Base-by-base conservation (phyloP, 345 rosid genomes). In the Pistacia vera region DNA sequence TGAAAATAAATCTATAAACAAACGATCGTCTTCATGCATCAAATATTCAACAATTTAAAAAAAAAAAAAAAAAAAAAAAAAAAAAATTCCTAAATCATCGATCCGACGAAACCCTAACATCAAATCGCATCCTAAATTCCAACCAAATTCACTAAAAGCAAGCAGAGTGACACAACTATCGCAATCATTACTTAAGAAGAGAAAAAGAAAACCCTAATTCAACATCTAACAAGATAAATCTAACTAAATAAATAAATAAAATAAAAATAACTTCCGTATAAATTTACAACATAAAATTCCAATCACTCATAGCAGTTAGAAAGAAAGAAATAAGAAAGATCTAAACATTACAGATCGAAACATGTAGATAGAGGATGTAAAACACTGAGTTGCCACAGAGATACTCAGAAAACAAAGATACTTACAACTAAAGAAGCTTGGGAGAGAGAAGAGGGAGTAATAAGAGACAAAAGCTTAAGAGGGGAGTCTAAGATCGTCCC, bases 401-500 rank as follows among this genome's bases (percentile, higher is more conserved):
- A 38, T 38, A 38, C 33, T 30, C 33, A 2, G 2, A 2, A 30
- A 30, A 35, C 8, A 63, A 2, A 35, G 44, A 64, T 38, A 38
- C 68, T 38, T 22, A 38, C 68, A 12, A 64, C 20, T 38, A 16
- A 44, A n/a, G n/a, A 38, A 25, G 41, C 5, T 30, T 13, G 44
- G 28, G 33, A 46, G 30, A 44, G 35, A 66, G 70, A 20, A 0
- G 33, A n/a, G 52, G 38, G 56, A 48, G n/a, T 11, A 46, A 5
- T 16, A 9, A 11, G 56, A 66, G 56, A 46, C 8, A 41, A 38
- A 41, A 59, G 75, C 66, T 10, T 10, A 2, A 28, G 57, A 72
- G 46, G 68, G 75, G 46, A 30, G 14, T 70, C 3, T 28, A 3
- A 13, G 38, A 38, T 58, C 75, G 65, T 41, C 66, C 54, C 75